These are phyloP conservation scores for Cercospora sp. DNA, from an alignment of 2,329 filamentous ascomycete species.

Conservation along the genomic window DNA sequence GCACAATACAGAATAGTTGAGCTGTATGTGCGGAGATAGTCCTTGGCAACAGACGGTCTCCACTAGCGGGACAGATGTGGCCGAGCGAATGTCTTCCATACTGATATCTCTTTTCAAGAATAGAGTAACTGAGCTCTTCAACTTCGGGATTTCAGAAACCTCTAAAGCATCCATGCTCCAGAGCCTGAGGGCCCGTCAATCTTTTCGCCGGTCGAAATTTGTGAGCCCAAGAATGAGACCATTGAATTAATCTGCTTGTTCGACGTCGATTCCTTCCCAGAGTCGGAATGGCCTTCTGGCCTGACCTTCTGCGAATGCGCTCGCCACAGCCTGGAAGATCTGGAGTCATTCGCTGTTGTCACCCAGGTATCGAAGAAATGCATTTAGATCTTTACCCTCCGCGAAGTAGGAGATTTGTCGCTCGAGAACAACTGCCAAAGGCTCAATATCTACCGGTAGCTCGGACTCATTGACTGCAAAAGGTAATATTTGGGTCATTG, in stretches of 20 bases:
- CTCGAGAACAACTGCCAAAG: constrained; percentile 40
- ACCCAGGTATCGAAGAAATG: constrained; percentile 36
- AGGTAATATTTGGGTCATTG: constrained; percentile 24
- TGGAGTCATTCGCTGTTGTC: constrained; percentile 45
- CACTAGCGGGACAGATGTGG: background rate
- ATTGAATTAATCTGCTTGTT: constrained; percentile 15
- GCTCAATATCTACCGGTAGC: too few relatives aligned
- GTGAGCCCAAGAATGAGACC: constrained; percentile 4
- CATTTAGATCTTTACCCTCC: constrained; percentile 43
- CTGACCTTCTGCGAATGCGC: constrained; percentile 45
- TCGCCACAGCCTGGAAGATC: constrained; percentile 43
- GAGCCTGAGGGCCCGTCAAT: background rate
- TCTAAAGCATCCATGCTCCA: constrained; percentile 4
- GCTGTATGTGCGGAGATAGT: background rate
- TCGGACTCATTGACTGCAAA: too few relatives aligned
- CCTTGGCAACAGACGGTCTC: background rate
- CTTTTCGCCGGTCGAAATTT: constrained; percentile 5
- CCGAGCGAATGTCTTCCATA: background rate
- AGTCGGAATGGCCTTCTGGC: constrained; percentile 44
- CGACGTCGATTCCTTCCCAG: constrained; percentile 6
- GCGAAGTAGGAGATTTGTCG: constrained; percentile 53
- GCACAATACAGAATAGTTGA: background rate
- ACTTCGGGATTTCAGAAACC: background rate
- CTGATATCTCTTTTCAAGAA: background rate
- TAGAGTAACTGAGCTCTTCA: too few relatives aligned